These are phyloP conservation scores for Termitomyces eurrhizus DNA, from an alignment of 768 basidiomycete genomes.

Conservation along the genomic window DNA sequence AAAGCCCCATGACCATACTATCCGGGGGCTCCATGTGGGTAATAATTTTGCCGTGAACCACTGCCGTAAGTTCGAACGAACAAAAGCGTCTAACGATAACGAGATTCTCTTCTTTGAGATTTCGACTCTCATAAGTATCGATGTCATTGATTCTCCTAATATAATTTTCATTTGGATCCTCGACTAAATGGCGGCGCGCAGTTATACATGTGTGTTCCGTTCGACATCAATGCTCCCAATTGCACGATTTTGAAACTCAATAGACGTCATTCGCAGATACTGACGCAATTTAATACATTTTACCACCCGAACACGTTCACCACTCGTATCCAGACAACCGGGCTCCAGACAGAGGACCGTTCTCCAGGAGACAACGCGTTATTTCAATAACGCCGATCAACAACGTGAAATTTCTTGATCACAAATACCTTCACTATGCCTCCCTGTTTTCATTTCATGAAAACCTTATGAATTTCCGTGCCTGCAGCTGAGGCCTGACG, in stretches of 20 bases:
- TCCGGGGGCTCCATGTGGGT: not conserved
- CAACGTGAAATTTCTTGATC: not conserved
- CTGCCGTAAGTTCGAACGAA: not conserved
- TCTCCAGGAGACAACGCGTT: not conserved
- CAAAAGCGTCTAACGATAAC: not conserved
- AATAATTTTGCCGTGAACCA: not conserved
- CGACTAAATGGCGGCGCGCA: not conserved
- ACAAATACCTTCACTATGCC: not conserved
- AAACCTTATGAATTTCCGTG: not conserved
- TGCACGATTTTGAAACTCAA: not conserved
- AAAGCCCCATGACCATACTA: not conserved
- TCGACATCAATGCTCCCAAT: not conserved
- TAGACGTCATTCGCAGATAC: not conserved
- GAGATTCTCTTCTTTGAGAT: not conserved
- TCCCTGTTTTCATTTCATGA: not conserved
- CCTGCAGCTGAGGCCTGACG: not conserved
- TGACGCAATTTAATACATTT: not conserved
- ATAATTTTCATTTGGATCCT: not conserved
- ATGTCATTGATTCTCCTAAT: not conserved
- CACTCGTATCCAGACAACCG: not conserved
- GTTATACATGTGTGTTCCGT: not conserved
- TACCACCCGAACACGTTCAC: not conserved
- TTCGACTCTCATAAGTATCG: not conserved
- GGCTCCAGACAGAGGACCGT: not conserved
- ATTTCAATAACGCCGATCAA: not conserved